Evolutionary conservation across 2,329 filamentous ascomycete species (phyloP).

Genomic region (Neonectria punicea): DNA sequence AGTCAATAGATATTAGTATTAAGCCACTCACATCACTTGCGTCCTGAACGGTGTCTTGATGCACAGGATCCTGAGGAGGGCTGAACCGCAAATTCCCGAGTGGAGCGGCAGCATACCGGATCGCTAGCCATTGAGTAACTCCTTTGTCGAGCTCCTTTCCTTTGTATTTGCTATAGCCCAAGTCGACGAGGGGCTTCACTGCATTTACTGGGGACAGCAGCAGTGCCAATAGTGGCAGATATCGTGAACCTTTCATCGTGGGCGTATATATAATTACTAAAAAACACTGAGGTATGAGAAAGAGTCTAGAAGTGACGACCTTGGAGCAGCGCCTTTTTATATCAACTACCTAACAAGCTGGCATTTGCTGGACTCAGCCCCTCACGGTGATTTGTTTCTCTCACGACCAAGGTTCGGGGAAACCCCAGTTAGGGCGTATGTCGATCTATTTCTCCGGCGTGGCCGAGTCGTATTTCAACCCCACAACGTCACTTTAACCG

Average conservation of each 20-base stretch:
- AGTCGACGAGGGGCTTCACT: slow-evolving; percentile 57
- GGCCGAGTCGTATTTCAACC: background rate
- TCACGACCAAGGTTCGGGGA: background rate
- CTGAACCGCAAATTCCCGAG: slow-evolving; percentile 73
- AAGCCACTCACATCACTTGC: slow-evolving; percentile 61
- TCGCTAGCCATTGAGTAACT: slow-evolving; percentile 77
- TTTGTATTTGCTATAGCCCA: slow-evolving; percentile 74
- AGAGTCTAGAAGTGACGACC: background rate
- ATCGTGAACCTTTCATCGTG: slow-evolving; percentile 4
- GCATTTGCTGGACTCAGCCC: too few relatives aligned
- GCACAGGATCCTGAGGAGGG: slow-evolving; percentile 71
- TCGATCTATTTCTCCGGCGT: background rate
- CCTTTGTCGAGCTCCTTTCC: slow-evolving; percentile 66
- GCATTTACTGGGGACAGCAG: slow-evolving; percentile 22
- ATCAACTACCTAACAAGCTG: background rate
- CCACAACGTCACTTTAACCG: background rate
- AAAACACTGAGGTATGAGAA: background rate
- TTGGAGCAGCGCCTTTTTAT: background rate
- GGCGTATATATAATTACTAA: background rate
- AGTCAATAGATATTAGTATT: fast-evolving
- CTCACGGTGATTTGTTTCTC: background rate
- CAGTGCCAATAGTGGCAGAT: slow-evolving; percentile 7
- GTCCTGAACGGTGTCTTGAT: slow-evolving; percentile 56
- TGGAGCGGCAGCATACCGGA: slow-evolving; percentile 79
- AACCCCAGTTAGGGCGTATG: background rate